A percentile compares a stretch with the other conserved stretches of the same genome.
Conservation (phyloP, 768 basidiomycete species). For the Mycena olivaceomarginata region DNA sequence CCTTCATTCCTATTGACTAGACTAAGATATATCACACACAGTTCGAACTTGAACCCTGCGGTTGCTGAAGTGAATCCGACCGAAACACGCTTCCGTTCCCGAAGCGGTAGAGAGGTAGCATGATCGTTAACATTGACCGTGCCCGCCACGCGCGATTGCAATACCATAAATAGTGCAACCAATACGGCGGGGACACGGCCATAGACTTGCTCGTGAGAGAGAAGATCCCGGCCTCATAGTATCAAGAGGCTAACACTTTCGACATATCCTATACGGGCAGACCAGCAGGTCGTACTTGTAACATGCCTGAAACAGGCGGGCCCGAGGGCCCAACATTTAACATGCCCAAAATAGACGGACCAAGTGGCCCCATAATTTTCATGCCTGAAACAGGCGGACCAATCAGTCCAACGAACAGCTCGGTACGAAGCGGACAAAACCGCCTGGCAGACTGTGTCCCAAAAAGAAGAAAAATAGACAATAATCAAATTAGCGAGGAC, state of each 20-base stretch:
- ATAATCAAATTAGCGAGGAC: slow-evolving; percentile 3
- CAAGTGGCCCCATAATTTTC: slow-evolving; percentile 7
- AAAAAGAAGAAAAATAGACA: slow-evolving; percentile 8
- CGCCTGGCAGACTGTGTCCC: slow-evolving; percentile 6
- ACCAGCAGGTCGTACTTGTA: slow-evolving; percentile 7
- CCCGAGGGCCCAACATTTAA: slow-evolving; percentile 9
- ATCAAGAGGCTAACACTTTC: slow-evolving; percentile 3
- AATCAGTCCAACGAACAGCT: slow-evolving; percentile 4
- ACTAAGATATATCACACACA: too few species aligned
- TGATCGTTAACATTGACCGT: slow-evolving; percentile 1
- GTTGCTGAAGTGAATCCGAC: too few species aligned
- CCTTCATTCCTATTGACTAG: too few species aligned
- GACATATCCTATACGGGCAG: not conserved
- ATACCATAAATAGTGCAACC: slow-evolving; percentile 3
- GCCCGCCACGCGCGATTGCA: slow-evolving; percentile 8
- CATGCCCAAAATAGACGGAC: slow-evolving; percentile 2
- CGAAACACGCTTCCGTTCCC: too few species aligned
- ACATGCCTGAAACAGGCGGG: slow-evolving; percentile 4
- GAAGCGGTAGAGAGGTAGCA: too few species aligned
- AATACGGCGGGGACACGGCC: slow-evolving; percentile 6
- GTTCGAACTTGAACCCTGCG: too few species aligned
- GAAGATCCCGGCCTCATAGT: not conserved
- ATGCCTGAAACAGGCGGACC: not conserved
- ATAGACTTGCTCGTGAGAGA: slow-evolving; percentile 9
- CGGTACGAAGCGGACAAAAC: slow-evolving; percentile 8